These are phyloP conservation scores for Tetracladium setigerum DNA, from an alignment of 495 filamentous ascomycete genomes.

Conservation along the genomic window DNA sequence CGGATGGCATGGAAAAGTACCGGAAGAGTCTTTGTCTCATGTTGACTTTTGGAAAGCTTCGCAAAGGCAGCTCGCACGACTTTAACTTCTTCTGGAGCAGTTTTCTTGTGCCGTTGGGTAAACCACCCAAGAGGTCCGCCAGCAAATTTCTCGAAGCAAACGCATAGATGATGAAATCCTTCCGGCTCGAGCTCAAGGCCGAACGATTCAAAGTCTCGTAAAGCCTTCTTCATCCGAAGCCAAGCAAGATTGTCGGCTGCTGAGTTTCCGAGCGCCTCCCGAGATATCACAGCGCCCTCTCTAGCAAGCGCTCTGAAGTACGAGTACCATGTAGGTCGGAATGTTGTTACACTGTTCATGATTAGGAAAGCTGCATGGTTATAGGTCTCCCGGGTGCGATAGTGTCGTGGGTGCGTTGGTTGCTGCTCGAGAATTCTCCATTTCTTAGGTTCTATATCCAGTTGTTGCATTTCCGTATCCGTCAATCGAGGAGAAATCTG, in stretches of 20 bases:
- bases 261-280: constrained; percentile 16
- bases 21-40: neutral
- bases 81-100: neutral
- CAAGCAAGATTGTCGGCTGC: constrained; percentile 34
- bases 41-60: constrained; percentile 4
- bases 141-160: constrained; percentile 31
- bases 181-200: constrained; percentile 32
- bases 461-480: no score
- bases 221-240: constrained; percentile 29
- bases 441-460: no score
- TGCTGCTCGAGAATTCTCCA: no score
- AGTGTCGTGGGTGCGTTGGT: no score
- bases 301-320: constrained; percentile 24
- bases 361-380: constrained; percentile 15
- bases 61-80: constrained; percentile 8
- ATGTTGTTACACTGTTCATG: constrained; percentile 1
- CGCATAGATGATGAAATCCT: constrained; percentile 40
- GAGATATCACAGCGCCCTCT: constrained; percentile 15
- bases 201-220: constrained; percentile 32
- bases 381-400: no score
- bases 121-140: constrained; percentile 18
- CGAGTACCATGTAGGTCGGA: constrained; percentile 21
- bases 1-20: constrained; percentile 8
- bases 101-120: neutral
- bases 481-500: no score